Conservation (phyloP, 306 rosid species). For the Datisca glomerata region DNA sequence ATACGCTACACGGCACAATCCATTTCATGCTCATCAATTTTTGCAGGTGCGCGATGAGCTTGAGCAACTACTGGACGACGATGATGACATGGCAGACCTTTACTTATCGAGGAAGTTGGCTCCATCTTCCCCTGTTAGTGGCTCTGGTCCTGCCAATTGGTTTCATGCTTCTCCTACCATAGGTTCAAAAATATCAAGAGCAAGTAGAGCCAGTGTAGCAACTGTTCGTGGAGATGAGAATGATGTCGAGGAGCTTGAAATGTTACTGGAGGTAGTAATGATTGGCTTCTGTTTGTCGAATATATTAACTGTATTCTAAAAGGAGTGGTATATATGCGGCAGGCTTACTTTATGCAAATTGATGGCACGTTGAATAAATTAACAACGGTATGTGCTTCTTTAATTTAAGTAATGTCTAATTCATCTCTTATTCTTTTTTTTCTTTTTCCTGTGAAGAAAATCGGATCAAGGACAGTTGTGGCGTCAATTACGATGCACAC, state of each 20-base stretch:
- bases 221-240: slow-evolving; percentile 55
- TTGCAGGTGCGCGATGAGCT: slow-evolving; percentile 81
- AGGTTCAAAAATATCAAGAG: slow-evolving; percentile 68
- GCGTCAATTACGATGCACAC: too few relatives aligned
- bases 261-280: slow-evolving; percentile 65
- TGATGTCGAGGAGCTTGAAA: slow-evolving; percentile 81
- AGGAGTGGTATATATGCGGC: slow-evolving; percentile 15
- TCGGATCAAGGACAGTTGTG: too few relatives aligned
- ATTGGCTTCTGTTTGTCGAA: not conserved
- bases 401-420: too few relatives aligned
- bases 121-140: slow-evolving; percentile 60
- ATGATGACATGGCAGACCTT: slow-evolving; percentile 94
- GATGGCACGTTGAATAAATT: slow-evolving; percentile 68
- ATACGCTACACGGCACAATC: too few relatives aligned
- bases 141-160: slow-evolving; percentile 46
- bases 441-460: too few relatives aligned
- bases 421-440: too few relatives aligned
- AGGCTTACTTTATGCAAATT: slow-evolving; percentile 86
- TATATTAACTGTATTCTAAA: not conserved
- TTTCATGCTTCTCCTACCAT: slow-evolving; percentile 45
- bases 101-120: slow-evolving; percentile 80
- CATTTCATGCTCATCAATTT: not conserved
- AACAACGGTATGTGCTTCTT: slow-evolving; percentile 37
- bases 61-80: slow-evolving; percentile 89
- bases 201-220: slow-evolving; percentile 63